Evolutionary conservation across 2,329 filamentous ascomycete species (phyloP).

Genomic region (Sporothrix dimorphospora): DNA sequence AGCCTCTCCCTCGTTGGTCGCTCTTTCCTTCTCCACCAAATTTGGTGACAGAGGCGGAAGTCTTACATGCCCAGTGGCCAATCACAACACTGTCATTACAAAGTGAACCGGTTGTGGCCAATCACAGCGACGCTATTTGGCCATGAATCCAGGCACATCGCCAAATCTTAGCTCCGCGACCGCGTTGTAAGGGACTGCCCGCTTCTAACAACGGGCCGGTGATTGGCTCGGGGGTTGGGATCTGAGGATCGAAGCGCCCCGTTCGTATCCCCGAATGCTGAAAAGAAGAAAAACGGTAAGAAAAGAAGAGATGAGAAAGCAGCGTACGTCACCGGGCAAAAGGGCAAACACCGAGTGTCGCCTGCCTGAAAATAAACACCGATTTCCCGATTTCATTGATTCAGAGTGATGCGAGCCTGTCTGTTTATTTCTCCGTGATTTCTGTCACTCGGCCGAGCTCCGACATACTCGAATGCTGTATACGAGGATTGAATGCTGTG

Average conservation of each 20-base stretch:
- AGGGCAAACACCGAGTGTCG: background rate
- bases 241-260: background rate
- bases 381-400: background rate
- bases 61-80: background rate
- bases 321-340: slow-evolving; percentile 5
- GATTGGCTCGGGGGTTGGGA: slow-evolving; percentile 20
- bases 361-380: background rate
- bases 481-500: background rate
- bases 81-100: slow-evolving; percentile 20
- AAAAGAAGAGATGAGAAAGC: background rate
- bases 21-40: slow-evolving; percentile 1
- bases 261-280: slow-evolving; percentile 25
- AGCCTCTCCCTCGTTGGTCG: slow-evolving; percentile 8
- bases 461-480: background rate
- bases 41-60: slow-evolving; percentile 22
- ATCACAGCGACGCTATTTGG: slow-evolving; percentile 13
- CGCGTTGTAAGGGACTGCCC: slow-evolving; percentile 13
- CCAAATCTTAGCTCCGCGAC: slow-evolving; percentile 16
- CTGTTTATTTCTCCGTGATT: background rate
- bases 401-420: background rate
- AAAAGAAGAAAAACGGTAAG: background rate
- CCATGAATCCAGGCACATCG: slow-evolving; percentile 15
- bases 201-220: slow-evolving; percentile 15
- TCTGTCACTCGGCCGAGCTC: slow-evolving; percentile 8
- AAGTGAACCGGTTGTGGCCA: background rate